These are phyloP conservation scores for Coemansia sp. DNA, from an alignment of 192 early-diverging fungal genomes.

Conservation along the genomic window DNA sequence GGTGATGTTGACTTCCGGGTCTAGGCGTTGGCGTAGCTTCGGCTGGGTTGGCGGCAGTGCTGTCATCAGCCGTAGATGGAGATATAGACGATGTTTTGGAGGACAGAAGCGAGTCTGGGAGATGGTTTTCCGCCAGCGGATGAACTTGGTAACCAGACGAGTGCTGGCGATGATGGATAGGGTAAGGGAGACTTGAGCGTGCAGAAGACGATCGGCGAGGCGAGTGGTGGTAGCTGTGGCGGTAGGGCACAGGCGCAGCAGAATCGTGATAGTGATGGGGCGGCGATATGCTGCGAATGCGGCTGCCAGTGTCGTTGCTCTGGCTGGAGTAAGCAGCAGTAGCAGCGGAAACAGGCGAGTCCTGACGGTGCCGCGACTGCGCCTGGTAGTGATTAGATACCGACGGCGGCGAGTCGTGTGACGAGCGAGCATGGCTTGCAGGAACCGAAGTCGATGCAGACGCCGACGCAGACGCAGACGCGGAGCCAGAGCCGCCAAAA, in stretches of 20 bases:
- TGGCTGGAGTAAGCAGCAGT: neutral
- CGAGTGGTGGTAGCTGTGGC: neutral
- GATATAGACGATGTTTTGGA: conserved; percentile 8
- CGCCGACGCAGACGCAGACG: too few relatives aligned
- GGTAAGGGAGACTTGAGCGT: neutral
- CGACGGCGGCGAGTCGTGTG: neutral
- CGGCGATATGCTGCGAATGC: conserved; percentile 1
- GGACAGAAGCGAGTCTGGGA: conserved; percentile 3
- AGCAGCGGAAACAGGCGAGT: neutral
- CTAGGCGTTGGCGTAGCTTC: too few relatives aligned
- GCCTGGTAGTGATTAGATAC: neutral
- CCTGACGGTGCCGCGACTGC: neutral
- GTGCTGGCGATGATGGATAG: neutral
- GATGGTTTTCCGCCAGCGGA: conserved; percentile 7
- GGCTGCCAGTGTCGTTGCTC: neutral
- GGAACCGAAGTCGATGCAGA: too few relatives aligned
- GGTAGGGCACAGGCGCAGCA: neutral
- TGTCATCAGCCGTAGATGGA: neutral
- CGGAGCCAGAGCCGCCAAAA: neutral
- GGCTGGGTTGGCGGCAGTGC: neutral
- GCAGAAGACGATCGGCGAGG: neutral
- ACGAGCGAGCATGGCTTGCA: conserved; percentile 1
- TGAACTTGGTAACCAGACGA: conserved; percentile 1
- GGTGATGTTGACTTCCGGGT: neutral
- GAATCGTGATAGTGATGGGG: neutral